Evolutionary conservation across 2,329 filamentous ascomycete genomes (phyloP).

Genomic region (Trichoderma asperellum): DNA sequence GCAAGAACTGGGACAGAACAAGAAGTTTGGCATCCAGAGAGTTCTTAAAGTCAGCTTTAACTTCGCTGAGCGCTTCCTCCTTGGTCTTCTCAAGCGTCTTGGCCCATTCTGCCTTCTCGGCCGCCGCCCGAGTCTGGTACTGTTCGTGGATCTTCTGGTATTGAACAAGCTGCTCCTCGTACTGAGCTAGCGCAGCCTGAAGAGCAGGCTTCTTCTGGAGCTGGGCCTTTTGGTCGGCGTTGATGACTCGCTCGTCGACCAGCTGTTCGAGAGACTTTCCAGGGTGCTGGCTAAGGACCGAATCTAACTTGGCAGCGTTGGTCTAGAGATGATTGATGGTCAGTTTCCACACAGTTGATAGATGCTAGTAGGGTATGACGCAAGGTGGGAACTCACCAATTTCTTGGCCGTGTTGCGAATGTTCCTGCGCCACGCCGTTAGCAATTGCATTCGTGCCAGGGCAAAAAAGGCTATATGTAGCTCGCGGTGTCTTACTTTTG

Average conservation of each 20-base stretch:
- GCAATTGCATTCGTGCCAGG: slow-evolving; percentile 18
- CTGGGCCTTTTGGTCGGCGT: slow-evolving; percentile 77
- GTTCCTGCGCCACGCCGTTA: slow-evolving; percentile 59
- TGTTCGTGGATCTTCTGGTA: slow-evolving; percentile 77
- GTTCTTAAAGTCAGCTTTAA: slow-evolving; percentile 55
- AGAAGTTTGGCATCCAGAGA: slow-evolving; percentile 68
- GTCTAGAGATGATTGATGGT: slow-evolving; percentile 49
- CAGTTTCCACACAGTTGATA: neutral
- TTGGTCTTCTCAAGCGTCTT: slow-evolving; percentile 61
- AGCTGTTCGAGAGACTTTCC: slow-evolving; percentile 74
- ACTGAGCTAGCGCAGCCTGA: slow-evolving; percentile 67
- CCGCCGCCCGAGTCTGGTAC: slow-evolving; percentile 63
- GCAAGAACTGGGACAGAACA: slow-evolving; percentile 76
- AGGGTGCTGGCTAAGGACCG: slow-evolving; percentile 69
- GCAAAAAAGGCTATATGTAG: neutral
- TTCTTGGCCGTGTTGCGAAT: slow-evolving; percentile 95
- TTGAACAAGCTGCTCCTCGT: slow-evolving; percentile 74
- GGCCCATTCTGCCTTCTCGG: slow-evolving; percentile 64
- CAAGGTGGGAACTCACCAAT: slow-evolving; percentile 66
- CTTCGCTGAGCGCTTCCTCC: slow-evolving; percentile 56
- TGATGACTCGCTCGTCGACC: slow-evolving; percentile 73
- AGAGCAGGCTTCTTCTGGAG: slow-evolving; percentile 76
- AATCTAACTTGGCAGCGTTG: slow-evolving; percentile 73
- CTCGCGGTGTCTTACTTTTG: slow-evolving; percentile 69
- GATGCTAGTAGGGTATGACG: slow-evolving; percentile 4